Conservation (phyloP, 139 green algal genomes). For the Picochlorum sp. region DNA sequence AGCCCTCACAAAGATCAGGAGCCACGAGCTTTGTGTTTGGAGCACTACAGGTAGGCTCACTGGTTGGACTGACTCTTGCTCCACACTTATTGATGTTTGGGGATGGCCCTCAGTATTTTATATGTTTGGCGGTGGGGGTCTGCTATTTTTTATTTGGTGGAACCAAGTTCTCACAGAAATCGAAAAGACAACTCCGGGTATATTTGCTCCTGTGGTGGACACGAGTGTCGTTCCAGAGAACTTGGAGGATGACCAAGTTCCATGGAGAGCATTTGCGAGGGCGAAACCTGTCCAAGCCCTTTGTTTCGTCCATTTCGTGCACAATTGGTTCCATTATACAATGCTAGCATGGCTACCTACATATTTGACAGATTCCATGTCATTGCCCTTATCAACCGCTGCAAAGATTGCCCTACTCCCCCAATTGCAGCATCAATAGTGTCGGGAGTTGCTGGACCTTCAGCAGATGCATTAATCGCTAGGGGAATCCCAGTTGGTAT, state of each 20-base stretch:
- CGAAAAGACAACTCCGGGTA: constrained; percentile 27
- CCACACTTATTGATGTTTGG: constrained; percentile 61
- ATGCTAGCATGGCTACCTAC: constrained; percentile 96
- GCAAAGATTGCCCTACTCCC: constrained; percentile 68
- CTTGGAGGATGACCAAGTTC: constrained; percentile 32
- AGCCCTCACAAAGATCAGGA: constrained; percentile 57
- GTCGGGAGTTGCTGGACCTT: constrained; percentile 42
- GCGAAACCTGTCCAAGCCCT: constrained; percentile 63
- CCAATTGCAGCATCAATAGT: constrained; percentile 63
- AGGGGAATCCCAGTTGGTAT: constrained; percentile 42
- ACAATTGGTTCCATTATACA: constrained; percentile 96
- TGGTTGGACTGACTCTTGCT: constrained; percentile 70
- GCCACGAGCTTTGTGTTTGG: constrained; percentile 82
- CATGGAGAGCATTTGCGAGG: constrained; percentile 80
- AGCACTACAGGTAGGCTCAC: constrained; percentile 84
- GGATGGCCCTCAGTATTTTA: constrained; percentile 83
- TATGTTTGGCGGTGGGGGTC: constrained; percentile 68
- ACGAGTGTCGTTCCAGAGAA: constrained; percentile 3
- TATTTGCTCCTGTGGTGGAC: constrained; percentile 9
- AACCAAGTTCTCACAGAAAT: constrained; percentile 46
- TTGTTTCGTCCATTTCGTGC: constrained; percentile 89
- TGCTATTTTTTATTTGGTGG: constrained; percentile 78
- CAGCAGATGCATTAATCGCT: constrained; percentile 67
- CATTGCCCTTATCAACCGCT: constrained; percentile 66
- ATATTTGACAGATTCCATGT: constrained; percentile 83